These are phyloP conservation scores for Suillus variegatus DNA, from an alignment of 768 basidiomycete genomes.

Conservation along the genomic window DNA sequence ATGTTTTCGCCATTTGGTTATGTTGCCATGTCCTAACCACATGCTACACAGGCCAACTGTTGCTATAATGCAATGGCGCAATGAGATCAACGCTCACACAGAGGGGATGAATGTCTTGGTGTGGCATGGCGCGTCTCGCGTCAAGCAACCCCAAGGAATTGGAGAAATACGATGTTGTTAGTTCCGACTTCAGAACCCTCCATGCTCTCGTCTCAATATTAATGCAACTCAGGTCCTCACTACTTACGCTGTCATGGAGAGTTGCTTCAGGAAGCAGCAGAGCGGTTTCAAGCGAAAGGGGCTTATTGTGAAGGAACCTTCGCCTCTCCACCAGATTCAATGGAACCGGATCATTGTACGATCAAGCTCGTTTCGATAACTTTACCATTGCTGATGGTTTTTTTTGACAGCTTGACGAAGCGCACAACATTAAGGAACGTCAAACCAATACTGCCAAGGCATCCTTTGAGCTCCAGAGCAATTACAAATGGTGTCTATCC, in stretches of 20 bases:
- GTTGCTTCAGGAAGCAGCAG: conserved; percentile 90
- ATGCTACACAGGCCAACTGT: conserved; percentile 43
- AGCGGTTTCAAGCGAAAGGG: conserved; percentile 90
- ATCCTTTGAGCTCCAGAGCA: conserved; percentile 83
- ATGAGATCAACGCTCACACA: conserved; percentile 88
- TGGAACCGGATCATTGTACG: conserved; percentile 83
- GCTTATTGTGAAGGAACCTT: conserved; percentile 82
- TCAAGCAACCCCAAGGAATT: conserved; percentile 67
- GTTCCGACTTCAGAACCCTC: conserved; percentile 21
- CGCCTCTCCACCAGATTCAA: conserved; percentile 77
- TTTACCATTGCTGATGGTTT: conserved; percentile 2
- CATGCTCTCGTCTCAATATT: conserved; percentile 10
- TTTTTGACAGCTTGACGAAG: conserved; percentile 79
- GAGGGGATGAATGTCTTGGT: conserved; percentile 81
- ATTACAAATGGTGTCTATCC: conserved; percentile 92
- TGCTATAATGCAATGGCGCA: conserved; percentile 82
- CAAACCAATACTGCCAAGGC: conserved; percentile 95
- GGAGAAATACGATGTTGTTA: conserved; percentile 84
- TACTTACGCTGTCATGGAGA: conserved; percentile 87
- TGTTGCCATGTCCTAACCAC: conserved; percentile 4
- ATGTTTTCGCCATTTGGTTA: conserved; percentile 29
- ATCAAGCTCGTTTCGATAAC: conserved; percentile 13
- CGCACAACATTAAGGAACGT: conserved; percentile 97
- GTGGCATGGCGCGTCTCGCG: conserved; percentile 87
- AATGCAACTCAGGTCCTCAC: conserved; percentile 63